phyloP scores from a whole-genome alignment of 345 rosid genomes.

The Citrus glauca region DNA sequence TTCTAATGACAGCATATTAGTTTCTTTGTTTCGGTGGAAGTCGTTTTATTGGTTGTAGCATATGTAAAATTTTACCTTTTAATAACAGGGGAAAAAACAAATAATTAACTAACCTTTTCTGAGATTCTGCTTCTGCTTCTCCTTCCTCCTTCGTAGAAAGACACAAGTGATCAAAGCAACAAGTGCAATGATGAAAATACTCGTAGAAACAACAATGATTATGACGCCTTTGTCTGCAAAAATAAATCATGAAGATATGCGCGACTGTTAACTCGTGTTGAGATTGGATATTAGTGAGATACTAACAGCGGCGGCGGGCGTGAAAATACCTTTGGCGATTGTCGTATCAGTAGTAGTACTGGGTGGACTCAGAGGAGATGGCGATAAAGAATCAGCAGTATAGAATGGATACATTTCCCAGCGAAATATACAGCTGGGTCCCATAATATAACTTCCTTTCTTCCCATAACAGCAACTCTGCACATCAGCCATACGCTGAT shows the following conservation, averaged over 20 bases:
- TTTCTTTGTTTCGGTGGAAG: too few relatives aligned
- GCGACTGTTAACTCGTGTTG: too few relatives aligned
- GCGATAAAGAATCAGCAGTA: not conserved
- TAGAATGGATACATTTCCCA: not conserved
- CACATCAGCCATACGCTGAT: not conserved
- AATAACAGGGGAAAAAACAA: not conserved
- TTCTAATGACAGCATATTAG: too few relatives aligned
- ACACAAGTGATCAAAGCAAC: not conserved
- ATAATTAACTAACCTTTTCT: not conserved
- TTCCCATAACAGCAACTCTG: slow-evolving; percentile 1
- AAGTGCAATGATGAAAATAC: slow-evolving; percentile 12
- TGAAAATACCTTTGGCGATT: too few relatives aligned
- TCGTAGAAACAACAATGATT: slow-evolving; percentile 21
- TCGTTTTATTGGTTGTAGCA: too few relatives aligned
- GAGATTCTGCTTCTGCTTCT: not conserved
- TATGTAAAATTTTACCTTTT: too few relatives aligned
- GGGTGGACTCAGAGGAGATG: too few relatives aligned
- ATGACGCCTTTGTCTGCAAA: not conserved
- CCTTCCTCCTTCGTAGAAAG: not conserved
- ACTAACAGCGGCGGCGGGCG: too few relatives aligned
- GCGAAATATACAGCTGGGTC: not conserved
- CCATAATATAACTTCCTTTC: not conserved
- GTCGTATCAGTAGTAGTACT: too few relatives aligned
- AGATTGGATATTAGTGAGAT: too few relatives aligned
- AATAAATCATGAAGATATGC: too few relatives aligned